Evolutionary conservation across 2,329 filamentous ascomycete genomes (phyloP).

Genomic region (Arthrobotrys iridis): DNA sequence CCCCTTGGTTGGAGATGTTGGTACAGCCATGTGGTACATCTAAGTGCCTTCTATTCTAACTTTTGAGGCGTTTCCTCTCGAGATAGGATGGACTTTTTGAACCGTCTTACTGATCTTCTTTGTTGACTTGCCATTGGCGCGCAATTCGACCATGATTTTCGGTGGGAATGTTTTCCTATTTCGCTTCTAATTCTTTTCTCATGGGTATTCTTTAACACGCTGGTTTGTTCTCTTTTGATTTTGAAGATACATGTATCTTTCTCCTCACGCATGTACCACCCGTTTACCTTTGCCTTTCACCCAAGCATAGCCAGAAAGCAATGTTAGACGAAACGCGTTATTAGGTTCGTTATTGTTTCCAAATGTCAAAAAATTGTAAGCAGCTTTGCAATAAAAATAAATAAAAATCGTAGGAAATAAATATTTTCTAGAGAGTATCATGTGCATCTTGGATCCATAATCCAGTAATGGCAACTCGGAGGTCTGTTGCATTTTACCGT

Average conservation of each 20-base stretch:
- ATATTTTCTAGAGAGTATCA: neutral
- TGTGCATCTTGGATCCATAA: too few species aligned
- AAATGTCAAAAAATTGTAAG: neutral
- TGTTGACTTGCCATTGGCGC: neutral
- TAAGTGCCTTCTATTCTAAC: conserved; percentile 7
- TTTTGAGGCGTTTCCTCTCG: neutral
- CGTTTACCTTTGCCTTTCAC: neutral
- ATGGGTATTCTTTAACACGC: neutral
- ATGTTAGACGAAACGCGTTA: neutral
- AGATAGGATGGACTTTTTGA: neutral
- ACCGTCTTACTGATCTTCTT: neutral
- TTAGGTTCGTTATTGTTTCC: neutral
- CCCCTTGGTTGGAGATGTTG: conserved; percentile 21
- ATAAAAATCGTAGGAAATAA: neutral
- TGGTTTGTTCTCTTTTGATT: neutral
- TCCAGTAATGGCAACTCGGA: too few species aligned
- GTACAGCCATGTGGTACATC: conserved; percentile 49
- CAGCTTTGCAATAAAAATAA: neutral
- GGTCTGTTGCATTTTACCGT: neutral
- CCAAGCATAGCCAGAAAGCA: conserved; percentile 1
- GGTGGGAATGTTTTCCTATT: neutral
- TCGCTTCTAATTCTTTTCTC: neutral
- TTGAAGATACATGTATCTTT: neutral
- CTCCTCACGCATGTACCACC: neutral
- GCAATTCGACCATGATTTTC: neutral